Conservation (phyloP, 2,329 filamentous ascomycete genomes). For the Volutella citrinella region DNA sequence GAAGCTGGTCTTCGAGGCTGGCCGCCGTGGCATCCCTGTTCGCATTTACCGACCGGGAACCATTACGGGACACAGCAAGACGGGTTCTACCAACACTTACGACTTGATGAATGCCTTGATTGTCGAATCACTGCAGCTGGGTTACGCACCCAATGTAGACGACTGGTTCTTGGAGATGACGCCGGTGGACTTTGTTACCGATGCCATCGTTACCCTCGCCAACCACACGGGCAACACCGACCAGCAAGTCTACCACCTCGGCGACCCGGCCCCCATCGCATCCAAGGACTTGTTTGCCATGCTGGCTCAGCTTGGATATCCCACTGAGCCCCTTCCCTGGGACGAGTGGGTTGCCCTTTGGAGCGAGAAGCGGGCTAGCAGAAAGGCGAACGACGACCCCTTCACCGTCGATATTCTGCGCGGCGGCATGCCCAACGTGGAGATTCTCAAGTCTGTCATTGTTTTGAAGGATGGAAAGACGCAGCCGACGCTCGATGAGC, state of each 20-base stretch:
- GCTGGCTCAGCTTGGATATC: conserved; percentile 66
- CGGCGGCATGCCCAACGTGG: conserved; percentile 74
- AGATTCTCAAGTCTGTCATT: conserved; percentile 67
- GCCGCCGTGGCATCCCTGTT: conserved; percentile 65
- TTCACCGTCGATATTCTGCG: conserved; percentile 79
- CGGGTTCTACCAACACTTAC: conserved; percentile 74
- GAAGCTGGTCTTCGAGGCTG: conserved; percentile 68
- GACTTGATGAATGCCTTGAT: conserved; percentile 74
- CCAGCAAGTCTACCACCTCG: conserved; percentile 70
- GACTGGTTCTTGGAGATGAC: conserved; percentile 83
- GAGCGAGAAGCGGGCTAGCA: conserved; percentile 65
- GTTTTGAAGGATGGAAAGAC: conserved; percentile 72
- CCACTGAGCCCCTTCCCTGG: conserved; percentile 63
- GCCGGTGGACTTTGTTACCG: conserved; percentile 77
- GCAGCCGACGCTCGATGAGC: conserved; percentile 50
- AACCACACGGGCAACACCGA: conserved; percentile 59
- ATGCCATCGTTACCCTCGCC: conserved; percentile 67
- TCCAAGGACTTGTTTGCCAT: conserved; percentile 63
- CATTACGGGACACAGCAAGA: conserved; percentile 73
- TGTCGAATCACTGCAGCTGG: conserved; percentile 73
- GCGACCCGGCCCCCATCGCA: conserved; percentile 68
- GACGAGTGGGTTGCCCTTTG: conserved; percentile 73
- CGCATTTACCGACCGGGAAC: conserved; percentile 72
- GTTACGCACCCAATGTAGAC: conserved; percentile 65
- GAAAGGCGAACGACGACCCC: conserved; percentile 64